Base-by-base conservation (phyloP, 164 flowering plant species). In the Tetracentron sinense region DNA sequence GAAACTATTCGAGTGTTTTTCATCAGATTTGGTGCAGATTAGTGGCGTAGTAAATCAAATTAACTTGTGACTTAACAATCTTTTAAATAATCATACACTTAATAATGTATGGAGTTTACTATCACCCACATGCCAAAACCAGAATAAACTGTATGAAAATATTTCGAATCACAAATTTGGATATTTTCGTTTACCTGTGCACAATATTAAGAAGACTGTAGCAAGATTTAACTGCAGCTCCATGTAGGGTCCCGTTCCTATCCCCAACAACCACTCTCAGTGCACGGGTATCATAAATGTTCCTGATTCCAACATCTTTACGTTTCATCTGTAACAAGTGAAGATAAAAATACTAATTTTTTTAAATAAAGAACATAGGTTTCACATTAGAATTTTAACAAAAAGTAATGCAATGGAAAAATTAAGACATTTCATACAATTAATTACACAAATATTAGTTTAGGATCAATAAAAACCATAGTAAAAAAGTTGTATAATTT, bases 221-320 rank as follows among this genome's bases (percentile, higher is more conserved):
- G 81, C 98, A 92, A 74, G 87, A 73, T 61, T 75, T 79, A 71
- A 92, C 83, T 61, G 98, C 98, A 64, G 89, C 86, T 66, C 98
- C 98, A 81, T 84, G 93, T 22, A 92, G 77, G 53, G 85, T 75
- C 66, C 98, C 98, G 74, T 82, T 83, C 76, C 84, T 90, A 81
- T 92, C 98, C 69, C 98, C 98, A 64, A 92, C 85, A 71, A 92
- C 81, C 22, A 92, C 96, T 74, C 98, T 82, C 74, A 92, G 64
- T 56, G 98, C 98, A 49, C 98, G 96, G 50, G 98, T 89, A 82
- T 92, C 98, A 74, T 92, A 92, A 55, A 92, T 75, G 75, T 85
- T 82, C 52, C 71, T 44, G 38, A 92, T 88, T 65, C 74, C 80
- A 57, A 88, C 79, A 62, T 85, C 85, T 74, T 92, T 92, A 47